phyloP scores from a whole-genome alignment of 441 rosid species.

The Adansonia gregorii region DNA sequence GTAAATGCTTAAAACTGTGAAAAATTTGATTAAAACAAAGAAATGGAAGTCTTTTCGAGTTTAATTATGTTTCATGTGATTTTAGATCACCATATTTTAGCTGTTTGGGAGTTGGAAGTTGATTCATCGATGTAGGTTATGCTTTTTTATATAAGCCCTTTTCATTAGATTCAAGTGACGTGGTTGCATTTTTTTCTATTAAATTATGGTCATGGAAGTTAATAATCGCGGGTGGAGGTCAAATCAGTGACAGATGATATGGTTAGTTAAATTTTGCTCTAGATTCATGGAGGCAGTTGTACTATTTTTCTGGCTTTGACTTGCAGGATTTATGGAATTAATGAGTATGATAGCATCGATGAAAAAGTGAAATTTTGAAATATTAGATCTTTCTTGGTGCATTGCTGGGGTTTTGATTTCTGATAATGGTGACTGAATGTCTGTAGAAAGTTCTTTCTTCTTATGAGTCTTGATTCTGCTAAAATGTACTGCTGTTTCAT shows the following conservation, averaged over 20 bases:
- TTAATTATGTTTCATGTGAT: slow-evolving; percentile 16
- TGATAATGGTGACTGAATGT: neutral
- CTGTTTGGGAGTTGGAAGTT: neutral
- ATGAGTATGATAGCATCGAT: neutral
- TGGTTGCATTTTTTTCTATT: neutral
- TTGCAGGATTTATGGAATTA: neutral
- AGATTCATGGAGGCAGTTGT: neutral
- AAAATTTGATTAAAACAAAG: neutral
- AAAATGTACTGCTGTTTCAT: neutral
- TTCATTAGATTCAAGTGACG: slow-evolving; percentile 5
- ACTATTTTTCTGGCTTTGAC: neutral
- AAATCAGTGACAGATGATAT: neutral
- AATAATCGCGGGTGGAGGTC: neutral
- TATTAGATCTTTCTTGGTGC: neutral
- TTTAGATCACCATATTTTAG: neutral
- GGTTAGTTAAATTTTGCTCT: neutral
- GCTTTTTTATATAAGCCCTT: neutral
- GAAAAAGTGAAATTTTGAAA: slow-evolving; percentile 4
- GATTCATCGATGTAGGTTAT: neutral
- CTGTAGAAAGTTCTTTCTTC: neutral
- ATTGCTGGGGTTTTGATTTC: neutral
- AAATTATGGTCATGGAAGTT: neutral
- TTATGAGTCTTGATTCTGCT: neutral
- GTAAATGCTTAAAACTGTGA: slow-evolving; percentile 8
- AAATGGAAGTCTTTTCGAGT: neutral